Conservation (phyloP, 129 eudicot genomes). For the Pulicaria dysenterica region DNA sequence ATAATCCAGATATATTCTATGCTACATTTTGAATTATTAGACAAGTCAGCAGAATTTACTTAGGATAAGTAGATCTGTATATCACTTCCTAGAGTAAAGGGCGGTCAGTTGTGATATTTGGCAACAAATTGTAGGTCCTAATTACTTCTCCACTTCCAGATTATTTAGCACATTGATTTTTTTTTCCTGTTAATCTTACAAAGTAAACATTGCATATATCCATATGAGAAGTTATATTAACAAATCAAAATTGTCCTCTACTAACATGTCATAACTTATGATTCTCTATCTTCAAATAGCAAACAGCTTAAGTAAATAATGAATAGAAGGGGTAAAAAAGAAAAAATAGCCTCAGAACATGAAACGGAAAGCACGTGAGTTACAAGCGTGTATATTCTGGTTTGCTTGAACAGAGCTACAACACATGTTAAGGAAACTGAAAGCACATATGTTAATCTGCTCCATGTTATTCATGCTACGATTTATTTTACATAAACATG, state of each 20-base stretch:
- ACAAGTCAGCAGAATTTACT: no score
- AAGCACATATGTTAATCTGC: background rate
- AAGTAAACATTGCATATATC: no score
- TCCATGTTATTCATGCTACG: background rate
- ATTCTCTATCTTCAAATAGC: background rate
- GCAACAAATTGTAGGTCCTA: no score
- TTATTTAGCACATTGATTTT: no score
- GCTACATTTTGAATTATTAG: no score
- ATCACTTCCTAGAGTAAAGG: no score
- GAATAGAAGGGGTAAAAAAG: background rate
- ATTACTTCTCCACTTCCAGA: no score
- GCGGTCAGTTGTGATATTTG: no score
- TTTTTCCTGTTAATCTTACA: background rate
- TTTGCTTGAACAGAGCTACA: background rate
- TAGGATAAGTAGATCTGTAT: no score
- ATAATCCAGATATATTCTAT: no score
- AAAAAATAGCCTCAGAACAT: background rate
- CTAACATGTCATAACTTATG: background rate
- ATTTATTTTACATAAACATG: background rate
- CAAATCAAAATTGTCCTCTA: background rate
- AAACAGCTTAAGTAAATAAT: background rate
- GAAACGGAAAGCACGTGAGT: background rate
- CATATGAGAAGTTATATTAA: background rate
- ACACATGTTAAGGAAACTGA: background rate
- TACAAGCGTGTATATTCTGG: background rate